These are phyloP conservation scores for Fusarium verrucosum DNA, from an alignment of 2,329 filamentous ascomycete genomes.

Conservation along the genomic window DNA sequence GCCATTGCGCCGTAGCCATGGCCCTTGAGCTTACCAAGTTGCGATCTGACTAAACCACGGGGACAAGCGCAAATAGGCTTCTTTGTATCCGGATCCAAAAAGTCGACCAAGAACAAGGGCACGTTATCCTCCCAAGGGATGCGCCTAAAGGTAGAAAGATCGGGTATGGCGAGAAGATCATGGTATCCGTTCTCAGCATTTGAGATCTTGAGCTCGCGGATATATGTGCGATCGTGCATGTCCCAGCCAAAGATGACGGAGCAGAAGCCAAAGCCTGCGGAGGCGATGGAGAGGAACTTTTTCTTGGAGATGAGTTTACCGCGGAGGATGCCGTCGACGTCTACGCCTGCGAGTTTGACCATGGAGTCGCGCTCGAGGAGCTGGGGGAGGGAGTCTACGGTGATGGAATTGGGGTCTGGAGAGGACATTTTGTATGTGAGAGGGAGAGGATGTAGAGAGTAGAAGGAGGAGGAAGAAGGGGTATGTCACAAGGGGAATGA, in stretches of 20 bases:
- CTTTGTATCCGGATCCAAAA: slow-evolving; percentile 81
- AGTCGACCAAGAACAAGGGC: slow-evolving; percentile 85
- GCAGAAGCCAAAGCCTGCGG: slow-evolving; percentile 89
- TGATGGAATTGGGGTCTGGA: slow-evolving; percentile 54
- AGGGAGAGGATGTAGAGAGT: background rate
- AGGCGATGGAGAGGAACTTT: slow-evolving; percentile 87
- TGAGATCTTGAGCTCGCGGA: slow-evolving; percentile 83
- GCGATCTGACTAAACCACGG: slow-evolving; percentile 75
- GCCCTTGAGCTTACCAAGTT: slow-evolving; percentile 71
- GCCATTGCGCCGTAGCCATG: slow-evolving; percentile 86
- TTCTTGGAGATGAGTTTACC: slow-evolving; percentile 93
- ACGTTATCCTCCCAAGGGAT: slow-evolving; percentile 92
- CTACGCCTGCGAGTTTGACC: slow-evolving; percentile 88
- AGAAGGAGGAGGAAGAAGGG: background rate
- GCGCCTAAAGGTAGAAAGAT: slow-evolving; percentile 78
- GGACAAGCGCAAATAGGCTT: slow-evolving; percentile 80
- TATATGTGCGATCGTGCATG: slow-evolving; percentile 94
- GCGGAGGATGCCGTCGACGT: slow-evolving; percentile 86
- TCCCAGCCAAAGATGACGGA: slow-evolving; percentile 96
- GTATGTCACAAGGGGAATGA: too few relatives aligned
- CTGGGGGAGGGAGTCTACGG: slow-evolving; percentile 69
- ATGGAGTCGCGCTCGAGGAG: slow-evolving; percentile 76
- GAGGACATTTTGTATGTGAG: slow-evolving; percentile 44
- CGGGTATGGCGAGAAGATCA: slow-evolving; percentile 83
- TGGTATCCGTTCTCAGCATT: slow-evolving; percentile 92